Evolutionary conservation across 2,329 filamentous ascomycete genomes (phyloP), one percentile per base, ranked within the genome.

Genomic region (Amphichorda felina): DNA sequence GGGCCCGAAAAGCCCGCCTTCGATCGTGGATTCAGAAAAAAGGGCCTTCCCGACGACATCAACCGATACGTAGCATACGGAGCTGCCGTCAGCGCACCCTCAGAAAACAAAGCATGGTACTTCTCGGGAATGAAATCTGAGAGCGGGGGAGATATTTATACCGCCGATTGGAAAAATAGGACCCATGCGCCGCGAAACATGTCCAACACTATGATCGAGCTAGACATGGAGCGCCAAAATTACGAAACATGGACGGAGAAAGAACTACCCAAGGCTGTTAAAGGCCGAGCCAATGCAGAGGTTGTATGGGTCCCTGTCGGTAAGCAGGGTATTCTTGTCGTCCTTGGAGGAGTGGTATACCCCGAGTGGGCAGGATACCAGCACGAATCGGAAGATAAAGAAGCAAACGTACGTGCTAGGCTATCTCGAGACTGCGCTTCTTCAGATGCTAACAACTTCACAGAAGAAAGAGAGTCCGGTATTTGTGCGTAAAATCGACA

Each of bases 261-360:
- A 2, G 71, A 72, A 0, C 50, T 84, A 3, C 68, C 70, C 0
- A 28, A 45, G 1, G 43, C 49, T 4, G 59, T 80, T 6, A 53
- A 59, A 4, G 69, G 69, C 1, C 69, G 81, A 13, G 74, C 76
- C 4, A 75, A 71, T 43, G 66, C 77, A 0, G 78, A 81, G 39
- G 59, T 81, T 2, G 75, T 81, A 1, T 86, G 80, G 79, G 68
- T 94, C 1, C 86, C 86, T 2, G 83, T 87, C 30, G 82, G 84
- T 3, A 60, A 70, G 13, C 64, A 86, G 45, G 86, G 86, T 1
- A 77, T 91, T 30, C 63, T 94, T 8, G 67, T 94, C 1, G 82
- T 81, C 3, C 60, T 94, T 1, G 84, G 82, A 6, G 86, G 86
- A 10, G 85, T 84, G 3, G 72, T 66, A 1, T 64, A 72, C 48